Conservation (phyloP, 345 rosid species). For the Eucalyptus regnans region DNA sequence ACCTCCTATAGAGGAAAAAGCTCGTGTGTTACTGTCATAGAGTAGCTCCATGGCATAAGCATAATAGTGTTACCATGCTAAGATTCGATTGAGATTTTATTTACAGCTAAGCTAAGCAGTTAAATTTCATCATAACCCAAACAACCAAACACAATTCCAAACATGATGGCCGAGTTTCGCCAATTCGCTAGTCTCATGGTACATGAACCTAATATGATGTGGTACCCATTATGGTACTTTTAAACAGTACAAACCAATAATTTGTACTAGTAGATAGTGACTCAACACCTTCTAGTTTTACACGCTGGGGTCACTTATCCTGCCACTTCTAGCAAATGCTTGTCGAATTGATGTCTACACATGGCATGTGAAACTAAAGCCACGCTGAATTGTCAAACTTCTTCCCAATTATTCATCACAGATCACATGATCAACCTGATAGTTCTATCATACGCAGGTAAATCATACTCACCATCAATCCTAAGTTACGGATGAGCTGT, state of each 20-base stretch:
- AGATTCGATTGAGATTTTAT: background rate
- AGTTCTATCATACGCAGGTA: background rate
- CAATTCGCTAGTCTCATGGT: background rate
- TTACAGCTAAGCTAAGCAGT: background rate
- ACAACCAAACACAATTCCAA: background rate
- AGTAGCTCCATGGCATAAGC: background rate
- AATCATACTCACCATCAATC: background rate
- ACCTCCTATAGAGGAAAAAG: background rate
- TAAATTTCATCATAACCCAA: background rate
- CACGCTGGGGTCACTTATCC: background rate
- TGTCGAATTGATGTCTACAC: background rate
- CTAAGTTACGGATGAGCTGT: background rate
- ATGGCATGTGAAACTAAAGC: background rate
- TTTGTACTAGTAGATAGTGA: background rate
- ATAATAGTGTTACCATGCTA: background rate
- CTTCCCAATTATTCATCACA: background rate
- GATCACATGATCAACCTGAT: background rate
- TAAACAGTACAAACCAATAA: background rate
- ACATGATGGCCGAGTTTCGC: background rate
- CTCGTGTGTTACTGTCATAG: background rate
- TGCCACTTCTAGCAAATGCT: background rate
- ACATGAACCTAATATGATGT: background rate
- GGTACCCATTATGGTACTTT: background rate
- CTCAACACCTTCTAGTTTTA: background rate
- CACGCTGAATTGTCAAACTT: background rate